Evolutionary conservation across 495 filamentous ascomycete genomes (phyloP).

Genomic region (Talaromyces borbonicus): DNA sequence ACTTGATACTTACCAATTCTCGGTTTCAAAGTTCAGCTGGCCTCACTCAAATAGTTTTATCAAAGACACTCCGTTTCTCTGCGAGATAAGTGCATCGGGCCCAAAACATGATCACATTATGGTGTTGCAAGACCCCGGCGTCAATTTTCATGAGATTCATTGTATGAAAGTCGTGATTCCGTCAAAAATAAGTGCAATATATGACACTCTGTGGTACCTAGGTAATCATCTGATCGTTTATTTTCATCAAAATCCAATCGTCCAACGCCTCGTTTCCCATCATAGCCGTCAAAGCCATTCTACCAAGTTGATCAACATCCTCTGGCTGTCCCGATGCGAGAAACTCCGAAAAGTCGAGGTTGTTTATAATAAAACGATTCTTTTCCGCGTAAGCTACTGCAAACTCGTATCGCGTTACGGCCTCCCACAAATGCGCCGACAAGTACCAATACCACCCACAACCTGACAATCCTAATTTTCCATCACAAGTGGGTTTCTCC

Average conservation of each 20-base stretch:
- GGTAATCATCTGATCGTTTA: slow-evolving; percentile 16
- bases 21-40: too few relatives aligned
- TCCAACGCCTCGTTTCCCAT: slow-evolving; percentile 33
- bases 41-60: too few relatives aligned
- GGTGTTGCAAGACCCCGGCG: too few relatives aligned
- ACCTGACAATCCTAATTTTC: slow-evolving; percentile 22
- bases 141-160: too few relatives aligned
- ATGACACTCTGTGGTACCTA: too few relatives aligned
- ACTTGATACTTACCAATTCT: too few relatives aligned
- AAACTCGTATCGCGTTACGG: slow-evolving; percentile 34
- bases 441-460: slow-evolving; percentile 35
- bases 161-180: too few relatives aligned
- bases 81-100: too few relatives aligned
- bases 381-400: slow-evolving; percentile 35
- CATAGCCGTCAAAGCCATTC: slow-evolving; percentile 32
- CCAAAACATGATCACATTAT: too few relatives aligned
- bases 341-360: slow-evolving; percentile 25
- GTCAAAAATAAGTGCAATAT: too few relatives aligned
- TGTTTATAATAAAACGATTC: slow-evolving; percentile 32
- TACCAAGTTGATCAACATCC: slow-evolving; percentile 40
- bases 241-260: slow-evolving; percentile 33
- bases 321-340: slow-evolving; percentile 24
- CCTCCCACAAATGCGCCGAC: slow-evolving; percentile 39
- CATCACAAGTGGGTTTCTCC: slow-evolving; percentile 19
- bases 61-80: too few relatives aligned